A percentile compares a stretch with the other conserved stretches of the same genome.
Conservation (phyloP, 441 rosid genomes). For the Kokia cookei region DNA sequence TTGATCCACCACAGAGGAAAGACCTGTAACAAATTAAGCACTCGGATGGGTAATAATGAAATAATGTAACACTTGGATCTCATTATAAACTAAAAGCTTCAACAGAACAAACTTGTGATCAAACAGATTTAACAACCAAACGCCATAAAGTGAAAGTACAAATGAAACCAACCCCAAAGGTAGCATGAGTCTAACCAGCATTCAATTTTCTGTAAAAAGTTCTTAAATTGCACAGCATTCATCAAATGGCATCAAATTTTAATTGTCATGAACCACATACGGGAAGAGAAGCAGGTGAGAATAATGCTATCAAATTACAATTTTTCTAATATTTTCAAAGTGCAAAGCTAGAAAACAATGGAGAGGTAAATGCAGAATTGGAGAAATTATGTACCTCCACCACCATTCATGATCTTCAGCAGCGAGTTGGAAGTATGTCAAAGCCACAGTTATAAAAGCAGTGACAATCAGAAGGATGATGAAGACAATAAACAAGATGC, state of each 20-base stretch:
- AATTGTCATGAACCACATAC: background rate
- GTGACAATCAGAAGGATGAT: conserved; percentile 76
- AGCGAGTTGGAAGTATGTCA: conserved; percentile 82
- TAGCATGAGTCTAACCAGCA: background rate
- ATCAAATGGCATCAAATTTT: background rate
- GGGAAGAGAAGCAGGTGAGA: background rate
- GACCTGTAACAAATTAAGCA: conserved; percentile 25
- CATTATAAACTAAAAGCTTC: background rate
- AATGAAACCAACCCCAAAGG: background rate
- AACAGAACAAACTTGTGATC: background rate
- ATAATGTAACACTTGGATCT: background rate
- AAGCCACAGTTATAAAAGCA: conserved; percentile 76
- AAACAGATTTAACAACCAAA: background rate
- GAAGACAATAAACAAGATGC: conserved; percentile 73
- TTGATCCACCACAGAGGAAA: conserved; percentile 56
- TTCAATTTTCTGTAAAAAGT: background rate
- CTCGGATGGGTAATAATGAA: background rate
- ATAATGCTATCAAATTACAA: background rate
- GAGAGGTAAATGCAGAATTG: background rate
- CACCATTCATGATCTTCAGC: conserved; percentile 93
- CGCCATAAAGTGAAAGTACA: background rate
- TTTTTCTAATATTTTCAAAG: background rate
- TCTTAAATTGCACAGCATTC: background rate
- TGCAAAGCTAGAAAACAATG: background rate
- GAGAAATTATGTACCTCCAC: conserved; percentile 60